Conservation (phyloP, 1,284 basidiomycete genomes). For the Calocybe gambosa region DNA sequence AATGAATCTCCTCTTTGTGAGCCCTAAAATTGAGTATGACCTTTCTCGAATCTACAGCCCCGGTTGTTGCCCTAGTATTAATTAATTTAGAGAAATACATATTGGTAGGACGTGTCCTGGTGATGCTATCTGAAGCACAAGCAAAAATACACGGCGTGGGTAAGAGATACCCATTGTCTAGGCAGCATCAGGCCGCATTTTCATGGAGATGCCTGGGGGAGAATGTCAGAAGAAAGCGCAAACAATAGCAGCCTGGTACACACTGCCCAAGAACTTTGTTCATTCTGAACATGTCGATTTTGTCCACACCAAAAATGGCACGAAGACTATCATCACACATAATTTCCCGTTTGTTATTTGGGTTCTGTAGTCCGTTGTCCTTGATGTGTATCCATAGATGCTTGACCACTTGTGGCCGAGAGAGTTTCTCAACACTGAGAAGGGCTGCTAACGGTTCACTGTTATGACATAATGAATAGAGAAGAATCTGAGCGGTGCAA, state of each 20-base stretch:
- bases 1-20: too few relatives aligned
- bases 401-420: conserved; percentile 86
- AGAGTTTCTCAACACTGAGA: conserved; percentile 53
- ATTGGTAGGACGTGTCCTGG: conserved; percentile 5
- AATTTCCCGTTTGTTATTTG: conserved; percentile 73
- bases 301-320: conserved; percentile 69
- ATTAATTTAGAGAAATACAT: conserved; percentile 14
- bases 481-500: neutral
- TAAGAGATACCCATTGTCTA: neutral
- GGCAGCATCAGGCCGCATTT: conserved; percentile 17
- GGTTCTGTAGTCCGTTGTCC: conserved; percentile 72
- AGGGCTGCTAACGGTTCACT: conserved; percentile 63
- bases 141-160: neutral
- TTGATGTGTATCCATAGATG: conserved; percentile 85
- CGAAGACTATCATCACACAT: conserved; percentile 68
- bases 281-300: conserved; percentile 85
- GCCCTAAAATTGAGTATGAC: neutral
- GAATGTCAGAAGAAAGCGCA: conserved; percentile 4
- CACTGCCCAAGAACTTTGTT: conserved; percentile 77
- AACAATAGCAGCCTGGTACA: conserved; percentile 25
- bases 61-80: neutral
- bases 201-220: conserved; percentile 32
- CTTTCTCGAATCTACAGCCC: neutral
- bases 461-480: conserved; percentile 7
- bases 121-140: conserved; percentile 4